Conservation (phyloP, 2,329 filamentous ascomycete genomes). For the Pleoardoris graminearum region DNA sequence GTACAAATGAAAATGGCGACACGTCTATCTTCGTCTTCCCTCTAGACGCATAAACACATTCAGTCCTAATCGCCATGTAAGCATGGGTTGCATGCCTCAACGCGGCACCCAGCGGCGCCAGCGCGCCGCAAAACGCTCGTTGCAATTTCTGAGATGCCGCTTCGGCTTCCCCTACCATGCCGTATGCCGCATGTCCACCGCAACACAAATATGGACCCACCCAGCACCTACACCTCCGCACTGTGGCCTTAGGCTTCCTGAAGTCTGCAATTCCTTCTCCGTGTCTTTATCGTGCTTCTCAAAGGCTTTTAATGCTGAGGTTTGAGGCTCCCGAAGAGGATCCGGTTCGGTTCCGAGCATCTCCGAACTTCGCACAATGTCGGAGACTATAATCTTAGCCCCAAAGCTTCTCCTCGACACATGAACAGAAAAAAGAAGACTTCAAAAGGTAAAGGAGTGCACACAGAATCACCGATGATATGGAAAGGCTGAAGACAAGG, state of each 20-base stretch:
- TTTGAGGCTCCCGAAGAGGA: not conserved
- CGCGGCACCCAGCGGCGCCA: not conserved
- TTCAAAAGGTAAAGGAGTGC: no score
- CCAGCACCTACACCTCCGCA: not conserved
- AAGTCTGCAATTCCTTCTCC: not conserved
- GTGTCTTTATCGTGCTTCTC: not conserved
- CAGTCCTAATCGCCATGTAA: no score
- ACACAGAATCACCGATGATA: no score
- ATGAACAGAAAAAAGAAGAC: no score
- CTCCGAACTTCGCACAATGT: slow-evolving; percentile 15
- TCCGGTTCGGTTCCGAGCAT: slow-evolving; percentile 11
- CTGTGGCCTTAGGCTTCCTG: no score
- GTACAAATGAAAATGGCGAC: not conserved
- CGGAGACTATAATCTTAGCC: not conserved
- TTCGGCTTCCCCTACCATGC: slow-evolving; percentile 5
- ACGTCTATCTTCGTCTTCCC: not conserved
- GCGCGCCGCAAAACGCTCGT: not conserved
- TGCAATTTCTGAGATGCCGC: slow-evolving; percentile 10
- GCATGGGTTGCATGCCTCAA: not conserved
- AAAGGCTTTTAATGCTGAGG: not conserved
- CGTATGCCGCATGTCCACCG: slow-evolving; percentile 7
- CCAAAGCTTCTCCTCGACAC: not conserved
- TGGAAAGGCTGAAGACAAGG: no score
- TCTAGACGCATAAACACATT: no score
- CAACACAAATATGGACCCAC: not conserved